Evolutionary conservation across 768 basidiomycete species (phyloP).

Genomic region (Panaeolus cyanescens): DNA sequence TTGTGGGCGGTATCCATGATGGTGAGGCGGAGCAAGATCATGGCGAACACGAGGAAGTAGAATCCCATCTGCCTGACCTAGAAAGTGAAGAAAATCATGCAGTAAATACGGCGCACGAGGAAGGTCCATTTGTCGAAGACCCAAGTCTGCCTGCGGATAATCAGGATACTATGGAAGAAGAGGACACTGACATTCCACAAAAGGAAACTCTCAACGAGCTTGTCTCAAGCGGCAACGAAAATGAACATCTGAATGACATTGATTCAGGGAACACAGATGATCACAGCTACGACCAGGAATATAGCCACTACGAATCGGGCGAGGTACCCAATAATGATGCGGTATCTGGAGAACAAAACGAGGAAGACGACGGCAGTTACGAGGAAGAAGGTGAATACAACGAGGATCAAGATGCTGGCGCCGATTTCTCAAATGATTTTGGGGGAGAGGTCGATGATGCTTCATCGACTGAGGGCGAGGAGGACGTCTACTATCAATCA

Average conservation of each 20-base stretch:
- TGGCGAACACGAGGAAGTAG: slow-evolving; percentile 19
- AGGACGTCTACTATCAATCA: background rate
- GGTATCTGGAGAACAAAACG: slow-evolving; percentile 8
- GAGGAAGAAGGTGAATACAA: slow-evolving; percentile 4
- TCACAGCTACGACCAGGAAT: background rate
- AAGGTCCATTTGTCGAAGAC: background rate
- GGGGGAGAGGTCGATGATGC: slow-evolving; percentile 6
- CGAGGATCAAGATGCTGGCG: background rate
- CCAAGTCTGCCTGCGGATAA: background rate
- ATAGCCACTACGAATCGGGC: background rate
- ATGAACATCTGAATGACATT: background rate
- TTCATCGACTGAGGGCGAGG: background rate
- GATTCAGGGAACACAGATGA: background rate
- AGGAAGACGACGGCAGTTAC: slow-evolving; percentile 9
- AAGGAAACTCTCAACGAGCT: background rate
- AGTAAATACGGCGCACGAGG: background rate
- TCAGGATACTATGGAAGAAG: background rate
- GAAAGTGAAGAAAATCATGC: background rate
- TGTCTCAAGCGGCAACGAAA: background rate
- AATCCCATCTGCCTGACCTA: slow-evolving; percentile 17
- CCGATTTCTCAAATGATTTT: slow-evolving; percentile 8
- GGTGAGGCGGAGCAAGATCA: slow-evolving; percentile 7
- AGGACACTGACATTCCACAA: background rate
- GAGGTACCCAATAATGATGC: slow-evolving; percentile 5
- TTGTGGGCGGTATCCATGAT: background rate